phyloP scores from a whole-genome alignment of 192 early-diverging fungal genomes.

The Tieghemiomyces parasiticus region DNA sequence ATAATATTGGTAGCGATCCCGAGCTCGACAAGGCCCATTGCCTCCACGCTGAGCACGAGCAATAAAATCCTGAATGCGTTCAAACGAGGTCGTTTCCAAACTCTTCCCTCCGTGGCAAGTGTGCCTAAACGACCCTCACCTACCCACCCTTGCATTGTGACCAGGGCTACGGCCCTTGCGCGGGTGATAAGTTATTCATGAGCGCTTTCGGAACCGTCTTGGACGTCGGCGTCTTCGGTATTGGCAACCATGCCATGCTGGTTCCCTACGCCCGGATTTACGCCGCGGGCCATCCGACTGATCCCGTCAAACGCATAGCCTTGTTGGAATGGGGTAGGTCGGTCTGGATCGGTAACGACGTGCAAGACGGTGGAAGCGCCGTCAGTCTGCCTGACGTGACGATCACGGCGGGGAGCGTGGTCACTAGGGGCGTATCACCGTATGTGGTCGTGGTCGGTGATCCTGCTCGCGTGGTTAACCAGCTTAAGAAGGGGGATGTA shows the following conservation, averaged over 20 bases:
- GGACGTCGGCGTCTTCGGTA: constrained; percentile 51
- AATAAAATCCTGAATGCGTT: constrained; percentile 17
- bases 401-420: constrained; percentile 75
- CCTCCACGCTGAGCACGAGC: constrained; percentile 18
- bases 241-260: constrained; percentile 60
- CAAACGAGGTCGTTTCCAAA: constrained; percentile 16
- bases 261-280: constrained; percentile 67
- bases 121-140: constrained; percentile 35
- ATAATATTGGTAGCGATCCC: constrained; percentile 35
- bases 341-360: constrained; percentile 62
- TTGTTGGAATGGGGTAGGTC: not conserved
- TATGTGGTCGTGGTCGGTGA: constrained; percentile 72
- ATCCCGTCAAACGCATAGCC: constrained; percentile 21
- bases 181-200: constrained; percentile 61
- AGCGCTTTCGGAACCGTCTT: constrained; percentile 62
- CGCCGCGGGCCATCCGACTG: constrained; percentile 51
- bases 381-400: constrained; percentile 75
- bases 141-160: constrained; percentile 56
- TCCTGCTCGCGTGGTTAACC: constrained; percentile 63
- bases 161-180: constrained; percentile 51
- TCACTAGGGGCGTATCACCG: constrained; percentile 72
- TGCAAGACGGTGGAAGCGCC: constrained; percentile 74
- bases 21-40: constrained; percentile 23
- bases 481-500: too few relatives aligned
- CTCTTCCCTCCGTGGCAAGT: constrained; percentile 34